phyloP scores from a whole-genome alignment of 2,329 filamentous ascomycete genomes.

The Pseudocercospora vitis region DNA sequence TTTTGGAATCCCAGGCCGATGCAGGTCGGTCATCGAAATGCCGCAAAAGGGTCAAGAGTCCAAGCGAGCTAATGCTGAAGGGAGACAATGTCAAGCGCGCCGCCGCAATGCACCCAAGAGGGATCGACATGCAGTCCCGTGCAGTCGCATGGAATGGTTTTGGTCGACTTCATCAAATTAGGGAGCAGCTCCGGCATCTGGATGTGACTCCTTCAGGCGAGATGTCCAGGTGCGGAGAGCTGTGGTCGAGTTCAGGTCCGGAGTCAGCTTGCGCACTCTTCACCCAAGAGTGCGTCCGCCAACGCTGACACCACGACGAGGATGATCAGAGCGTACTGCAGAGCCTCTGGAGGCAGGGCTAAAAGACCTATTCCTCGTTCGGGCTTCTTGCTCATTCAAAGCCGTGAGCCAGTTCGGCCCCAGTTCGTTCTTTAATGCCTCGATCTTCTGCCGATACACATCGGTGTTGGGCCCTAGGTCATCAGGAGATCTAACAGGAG shows the following conservation, averaged over 20 bases:
- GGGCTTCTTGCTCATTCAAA: conserved; percentile 67
- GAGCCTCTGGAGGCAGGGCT: conserved; percentile 32
- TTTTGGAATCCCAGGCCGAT: conserved; percentile 5
- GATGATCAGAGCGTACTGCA: conserved; percentile 28
- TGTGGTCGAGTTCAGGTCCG: too few species aligned
- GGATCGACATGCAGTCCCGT: conserved; percentile 1
- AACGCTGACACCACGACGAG: conserved; percentile 34
- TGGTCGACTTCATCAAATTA: too few species aligned
- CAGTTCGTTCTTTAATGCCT: conserved; percentile 79
- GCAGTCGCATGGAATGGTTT: background rate
- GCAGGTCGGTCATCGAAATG: conserved; percentile 16
- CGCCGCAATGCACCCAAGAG: conserved; percentile 2
- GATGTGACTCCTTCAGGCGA: background rate
- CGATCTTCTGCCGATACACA: conserved; percentile 79
- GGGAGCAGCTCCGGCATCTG: too few species aligned
- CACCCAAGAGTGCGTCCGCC: conserved; percentile 38
- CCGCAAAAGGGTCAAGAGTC: background rate
- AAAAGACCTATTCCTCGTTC: conserved; percentile 26
- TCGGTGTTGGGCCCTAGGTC: conserved; percentile 34
- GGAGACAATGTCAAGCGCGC: conserved; percentile 6
- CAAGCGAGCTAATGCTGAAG: conserved; percentile 5
- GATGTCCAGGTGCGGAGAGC: background rate
- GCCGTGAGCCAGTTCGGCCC: conserved; percentile 85
- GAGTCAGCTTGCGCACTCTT: conserved; percentile 3
- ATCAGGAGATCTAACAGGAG: conserved; percentile 30